Evolutionary conservation across 2,329 filamentous ascomycete species (phyloP), one percentile per base, ranked within the genome.

Genomic region (Phialophora verrucosa): DNA sequence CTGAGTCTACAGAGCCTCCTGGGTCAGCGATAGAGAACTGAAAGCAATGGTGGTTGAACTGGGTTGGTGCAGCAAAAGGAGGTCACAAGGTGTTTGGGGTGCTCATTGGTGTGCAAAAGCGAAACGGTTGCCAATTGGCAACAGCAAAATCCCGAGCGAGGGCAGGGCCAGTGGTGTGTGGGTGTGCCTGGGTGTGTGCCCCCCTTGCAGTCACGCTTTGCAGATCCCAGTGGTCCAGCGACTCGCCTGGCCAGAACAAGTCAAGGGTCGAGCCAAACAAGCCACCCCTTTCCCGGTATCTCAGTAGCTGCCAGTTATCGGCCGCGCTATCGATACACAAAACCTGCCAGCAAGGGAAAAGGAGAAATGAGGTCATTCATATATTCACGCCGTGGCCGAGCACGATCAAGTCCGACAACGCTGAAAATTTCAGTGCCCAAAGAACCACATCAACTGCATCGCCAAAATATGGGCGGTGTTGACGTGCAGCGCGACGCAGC

Each of bases 291-390:
- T 23, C 20, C 27, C 49, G 49, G 42, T 54, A 59, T 59, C 60
- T 63, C 59, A n/a, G 38, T 44, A 44, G 17, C 66, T 62, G 54
- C 55, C 63, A 53, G 32, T 61, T 61, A 69, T 69, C 66, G 60
- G 42, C 42, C 49, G 49, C 57, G 44, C 60, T 69, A 69, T 69
- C 67, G 67, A 69, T 69, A 69, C 67, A 69, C 67, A 69, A 12
- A 64, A 49, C 61, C 20, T 38, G 44, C 32, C 20, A 44, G 27
- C 23, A 61, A 7, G 29, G 49, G 49, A 58, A 59, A 66, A 50
- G 57, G 56, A 62, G 61, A 63, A 59, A 53, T 50, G 59, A 58
- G 44, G 44, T 59, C 62, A 53, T 20, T 59, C 44, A 64, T 64
- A 61, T 61, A 61, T n/a, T 25, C 49, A 11, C 47, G 8, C 27